These are phyloP conservation scores for Furcasterigmium sp. DNA, from an alignment of 2,329 filamentous ascomycete species.

Conservation along the genomic window DNA sequence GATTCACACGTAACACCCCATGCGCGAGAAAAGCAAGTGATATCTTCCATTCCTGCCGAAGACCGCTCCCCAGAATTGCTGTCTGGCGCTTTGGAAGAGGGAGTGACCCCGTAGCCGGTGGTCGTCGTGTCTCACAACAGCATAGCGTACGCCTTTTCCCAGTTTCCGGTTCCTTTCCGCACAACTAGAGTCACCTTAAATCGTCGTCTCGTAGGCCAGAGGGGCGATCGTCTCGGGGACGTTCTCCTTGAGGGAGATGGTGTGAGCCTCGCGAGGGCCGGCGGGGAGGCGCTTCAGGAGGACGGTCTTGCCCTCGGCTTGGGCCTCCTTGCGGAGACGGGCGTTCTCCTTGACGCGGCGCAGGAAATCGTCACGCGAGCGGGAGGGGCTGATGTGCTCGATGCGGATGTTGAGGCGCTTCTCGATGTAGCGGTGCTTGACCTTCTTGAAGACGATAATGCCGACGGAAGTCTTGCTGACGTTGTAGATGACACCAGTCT, in stretches of 20 bases:
- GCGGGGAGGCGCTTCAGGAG: slow-evolving; percentile 88
- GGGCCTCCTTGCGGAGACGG: slow-evolving; percentile 85
- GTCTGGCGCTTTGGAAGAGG: slow-evolving; percentile 2
- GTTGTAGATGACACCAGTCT: slow-evolving; percentile 98
- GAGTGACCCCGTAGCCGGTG: background rate
- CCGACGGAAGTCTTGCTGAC: slow-evolving; percentile 97
- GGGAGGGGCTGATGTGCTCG: slow-evolving; percentile 93
- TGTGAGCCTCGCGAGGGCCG: slow-evolving; percentile 74
- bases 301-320: slow-evolving; percentile 79
- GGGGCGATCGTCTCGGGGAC: slow-evolving; percentile 87
- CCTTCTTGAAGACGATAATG: slow-evolving; percentile 99
- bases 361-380: slow-evolving; percentile 95
- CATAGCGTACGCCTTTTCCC: slow-evolving; percentile 8
- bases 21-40: slow-evolving; percentile 13
- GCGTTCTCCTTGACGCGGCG: slow-evolving; percentile 96
- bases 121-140: background rate
- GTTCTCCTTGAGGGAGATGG: slow-evolving; percentile 75
- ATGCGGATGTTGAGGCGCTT: slow-evolving; percentile 99
- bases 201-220: slow-evolving; percentile 96
- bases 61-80: slow-evolving; percentile 3
- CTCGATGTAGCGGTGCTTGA: slow-evolving; percentile 99
- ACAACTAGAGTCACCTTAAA: slow-evolving; percentile 52
- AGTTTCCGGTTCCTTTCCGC: slow-evolving; percentile 13
- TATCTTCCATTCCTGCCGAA: slow-evolving; percentile 9
- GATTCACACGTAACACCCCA: slow-evolving; percentile 16